These are phyloP conservation scores for Moricandia moricandioides DNA, from an alignment of 345 rosid genomes.

Conservation along the genomic window DNA sequence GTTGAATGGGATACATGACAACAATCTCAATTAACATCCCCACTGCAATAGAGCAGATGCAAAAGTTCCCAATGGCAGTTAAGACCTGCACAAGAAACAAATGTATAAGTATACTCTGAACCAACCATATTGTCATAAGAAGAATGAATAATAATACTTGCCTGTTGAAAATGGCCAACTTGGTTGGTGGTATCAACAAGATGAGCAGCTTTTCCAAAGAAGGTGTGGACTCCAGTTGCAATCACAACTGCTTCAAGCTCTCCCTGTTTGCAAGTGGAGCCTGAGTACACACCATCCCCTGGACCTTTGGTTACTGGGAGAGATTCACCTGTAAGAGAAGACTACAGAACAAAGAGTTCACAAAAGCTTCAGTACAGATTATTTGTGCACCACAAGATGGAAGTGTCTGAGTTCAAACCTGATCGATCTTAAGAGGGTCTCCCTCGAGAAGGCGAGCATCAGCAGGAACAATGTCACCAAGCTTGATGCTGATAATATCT, in stretches of 20 bases:
- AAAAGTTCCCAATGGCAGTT: constrained; percentile 96
- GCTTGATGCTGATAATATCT: constrained; percentile 83
- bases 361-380: constrained; percentile 6
- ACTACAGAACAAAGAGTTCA: constrained; percentile 44
- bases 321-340: constrained; percentile 98
- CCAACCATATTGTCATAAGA: constrained; percentile 1
- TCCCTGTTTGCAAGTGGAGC: constrained; percentile 98
- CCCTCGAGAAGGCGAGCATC: constrained; percentile 97
- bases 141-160: background rate
- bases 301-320: constrained; percentile 97
- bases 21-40: constrained; percentile 92
- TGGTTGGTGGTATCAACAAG: constrained; percentile 97
- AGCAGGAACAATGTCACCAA: constrained; percentile 95
- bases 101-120: constrained; percentile 4
- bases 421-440: constrained; percentile 93
- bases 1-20: constrained; percentile 98
- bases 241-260: constrained; percentile 96
- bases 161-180: constrained; percentile 99
- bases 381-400: background rate
- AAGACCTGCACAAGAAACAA: constrained; percentile 55
- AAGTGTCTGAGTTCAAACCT: constrained; percentile 43
- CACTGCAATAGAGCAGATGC: constrained; percentile 93
- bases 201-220: constrained; percentile 98
- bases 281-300: constrained; percentile 96
- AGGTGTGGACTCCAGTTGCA: constrained; percentile 97